Conservation (phyloP, 2,329 filamentous ascomycete genomes). For the Monilinia laxa region DNA sequence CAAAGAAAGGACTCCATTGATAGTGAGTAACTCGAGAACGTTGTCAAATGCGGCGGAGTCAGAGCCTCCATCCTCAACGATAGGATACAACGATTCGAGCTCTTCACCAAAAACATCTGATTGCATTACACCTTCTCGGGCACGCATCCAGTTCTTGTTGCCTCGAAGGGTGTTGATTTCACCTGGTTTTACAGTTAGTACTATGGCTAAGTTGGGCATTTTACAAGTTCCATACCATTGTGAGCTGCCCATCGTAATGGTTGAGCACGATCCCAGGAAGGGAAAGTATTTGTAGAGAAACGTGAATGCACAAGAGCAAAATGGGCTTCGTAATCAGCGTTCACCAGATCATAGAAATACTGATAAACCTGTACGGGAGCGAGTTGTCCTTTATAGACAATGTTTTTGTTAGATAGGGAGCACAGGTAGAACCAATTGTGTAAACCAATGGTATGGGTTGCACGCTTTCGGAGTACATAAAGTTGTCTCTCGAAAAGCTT, state of each 20-base stretch:
- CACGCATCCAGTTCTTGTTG: conserved; percentile 99
- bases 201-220: conserved; percentile 30
- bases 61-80: conserved; percentile 94
- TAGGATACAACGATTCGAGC: conserved; percentile 84
- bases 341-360: conserved; percentile 96
- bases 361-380: conserved; percentile 94
- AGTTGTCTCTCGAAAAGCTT: conserved; percentile 88
- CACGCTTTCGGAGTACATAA: conserved; percentile 90
- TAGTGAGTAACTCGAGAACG: conserved; percentile 86
- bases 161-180: conserved; percentile 97
- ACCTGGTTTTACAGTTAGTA: conserved; percentile 45
- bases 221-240: conserved; percentile 62
- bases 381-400: conserved; percentile 97
- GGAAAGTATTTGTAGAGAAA: conserved; percentile 98
- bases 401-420: conserved; percentile 94
- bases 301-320: conserved; percentile 96
- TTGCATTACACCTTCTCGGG: conserved; percentile 90
- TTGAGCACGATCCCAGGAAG: conserved; percentile 96
- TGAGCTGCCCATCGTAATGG: conserved; percentile 95
- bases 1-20: conserved; percentile 92
- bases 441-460: conserved; percentile 89
- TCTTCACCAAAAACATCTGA: conserved; percentile 92
- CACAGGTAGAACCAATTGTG: conserved; percentile 99
- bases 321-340: conserved; percentile 95
- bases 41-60: conserved; percentile 98